Base-by-base conservation (phyloP, 2,329 filamentous ascomycete genomes). In the Orbilia blumenaviensis region DNA sequence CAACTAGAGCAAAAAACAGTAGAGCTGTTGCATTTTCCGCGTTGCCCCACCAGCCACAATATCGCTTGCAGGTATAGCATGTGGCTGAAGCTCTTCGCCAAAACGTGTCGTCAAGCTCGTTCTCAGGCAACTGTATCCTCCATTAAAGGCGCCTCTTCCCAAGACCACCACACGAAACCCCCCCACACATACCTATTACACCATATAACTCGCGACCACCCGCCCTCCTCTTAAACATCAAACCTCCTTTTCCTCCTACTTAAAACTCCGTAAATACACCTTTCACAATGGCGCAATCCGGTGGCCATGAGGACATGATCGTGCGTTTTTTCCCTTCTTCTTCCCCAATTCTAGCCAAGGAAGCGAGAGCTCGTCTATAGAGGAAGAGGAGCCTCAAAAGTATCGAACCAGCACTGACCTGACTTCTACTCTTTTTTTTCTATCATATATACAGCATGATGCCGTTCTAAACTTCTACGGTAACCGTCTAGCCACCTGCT, bases 401-500 rank as follows among this genome's bases (percentile, higher is more conserved):
- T 5, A 16, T 5, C 46, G 14, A 48, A 23, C 21, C 27, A 48
- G 27, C 14, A 41, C 16, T 34, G 29, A 41, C 16, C n/a, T n/a
- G n/a, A n/a, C n/a, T n/a, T n/a, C n/a, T 41, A 41, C 5, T n/a
- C 12, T 5, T 34, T 44, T 44, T 44, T 44, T 8, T 23, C n/a
- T n/a, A n/a, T n/a, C n/a, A n/a, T n/a, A 7, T 27, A 27, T 61
- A 64, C 81, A 93, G 94, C 95, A 99, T 84, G 95, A 99, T 88
- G 95, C 95, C 79, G 94, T 96, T 79, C 90, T 99, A 82, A 95
- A 99, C 84, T 99, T 98, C 87, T 99, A 98, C 84, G 95, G 95
- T 82, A 90, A 95, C 80, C 91, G 94, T 82, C 89, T 99, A 80
- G 95, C 95, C 78, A 99, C 95, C 79, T 98, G 95, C 85, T 97